Base-by-base conservation (phyloP, 768 basidiomycete species). In the Peribolospora baueri region DNA sequence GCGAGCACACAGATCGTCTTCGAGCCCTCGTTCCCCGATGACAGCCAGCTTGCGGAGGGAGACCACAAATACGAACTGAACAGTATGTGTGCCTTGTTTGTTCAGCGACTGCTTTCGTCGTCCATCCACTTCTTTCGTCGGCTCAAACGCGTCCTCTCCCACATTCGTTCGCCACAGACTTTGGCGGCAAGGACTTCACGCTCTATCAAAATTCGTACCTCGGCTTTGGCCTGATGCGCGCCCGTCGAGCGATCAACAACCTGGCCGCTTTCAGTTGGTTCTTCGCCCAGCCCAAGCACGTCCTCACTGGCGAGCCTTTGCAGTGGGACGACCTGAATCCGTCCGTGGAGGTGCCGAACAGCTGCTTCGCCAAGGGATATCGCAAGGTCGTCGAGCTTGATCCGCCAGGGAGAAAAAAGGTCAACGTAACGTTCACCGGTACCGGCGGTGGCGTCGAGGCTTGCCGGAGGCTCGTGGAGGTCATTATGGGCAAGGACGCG, bases 1-100 rank as follows among this genome's bases (percentile, higher is more conserved):
- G 93, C 84, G 40, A 90, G 87, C 57, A 95, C 90, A 36, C 93
- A 95, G 70, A 95, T 97, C 66, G 88, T 93, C 56, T 95, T 97
- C 62, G 81, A 90, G 68, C 93, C 91, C 2, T 70, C 68, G 52
- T 78, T 78, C 67, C 63, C 65, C 25, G 73, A 73, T 39, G 68
- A 66, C 40, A 61, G 64, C 41, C 62, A 60, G 54, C 69, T 82
- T 57, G 76, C 73, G 57, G 81, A 82, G 4, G 91, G 88, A 48
- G 90, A 93, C 54, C 91, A 95, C 71, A 84, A 83, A 69, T 93
- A 87, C 67, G 78, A 77, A 50, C 73, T 97, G 50, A 70, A 25
- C 25, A 25, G 25, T 25, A 25, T 25, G 25, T 25, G 25, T 25
- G 25, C 25, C 25, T 25, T 1, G 25, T 25, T 25, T 25, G 25